phyloP scores from a whole-genome alignment of 176 grass and related monocot genomes.

The Carex littledalei region DNA sequence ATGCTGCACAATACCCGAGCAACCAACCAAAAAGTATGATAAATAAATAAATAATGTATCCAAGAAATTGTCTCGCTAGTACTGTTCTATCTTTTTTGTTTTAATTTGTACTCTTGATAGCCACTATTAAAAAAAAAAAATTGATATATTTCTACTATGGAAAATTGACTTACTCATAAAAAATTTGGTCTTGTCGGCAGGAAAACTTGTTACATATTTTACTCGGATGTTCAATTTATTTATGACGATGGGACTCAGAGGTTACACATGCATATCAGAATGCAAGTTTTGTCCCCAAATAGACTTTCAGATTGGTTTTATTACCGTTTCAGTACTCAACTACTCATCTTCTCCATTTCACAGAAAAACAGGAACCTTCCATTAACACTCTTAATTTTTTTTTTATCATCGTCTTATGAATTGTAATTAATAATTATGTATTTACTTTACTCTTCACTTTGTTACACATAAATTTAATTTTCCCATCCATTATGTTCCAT shows the following conservation, averaged over 20 bases:
- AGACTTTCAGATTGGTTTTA: neutral
- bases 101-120: no score
- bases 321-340: neutral
- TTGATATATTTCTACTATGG: neutral
- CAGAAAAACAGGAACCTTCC: neutral
- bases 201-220: neutral
- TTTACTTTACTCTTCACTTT: neutral
- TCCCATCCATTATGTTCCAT: neutral
- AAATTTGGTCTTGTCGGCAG: neutral
- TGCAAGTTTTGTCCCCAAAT: slow-evolving; percentile 5
- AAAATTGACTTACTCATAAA: neutral
- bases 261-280: slow-evolving; percentile 10
- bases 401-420: neutral
- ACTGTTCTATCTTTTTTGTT: neutral
- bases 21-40: neutral
- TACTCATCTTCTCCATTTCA: neutral
- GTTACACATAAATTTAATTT: neutral
- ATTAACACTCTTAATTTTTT: neutral
- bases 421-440: neutral
- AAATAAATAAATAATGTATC: neutral
- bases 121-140: no score
- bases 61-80: neutral
- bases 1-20: neutral
- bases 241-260: neutral
- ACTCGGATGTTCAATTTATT: neutral